Conservation (phyloP, 805 yeast species). For the Priceomyces haplophilus region DNA sequence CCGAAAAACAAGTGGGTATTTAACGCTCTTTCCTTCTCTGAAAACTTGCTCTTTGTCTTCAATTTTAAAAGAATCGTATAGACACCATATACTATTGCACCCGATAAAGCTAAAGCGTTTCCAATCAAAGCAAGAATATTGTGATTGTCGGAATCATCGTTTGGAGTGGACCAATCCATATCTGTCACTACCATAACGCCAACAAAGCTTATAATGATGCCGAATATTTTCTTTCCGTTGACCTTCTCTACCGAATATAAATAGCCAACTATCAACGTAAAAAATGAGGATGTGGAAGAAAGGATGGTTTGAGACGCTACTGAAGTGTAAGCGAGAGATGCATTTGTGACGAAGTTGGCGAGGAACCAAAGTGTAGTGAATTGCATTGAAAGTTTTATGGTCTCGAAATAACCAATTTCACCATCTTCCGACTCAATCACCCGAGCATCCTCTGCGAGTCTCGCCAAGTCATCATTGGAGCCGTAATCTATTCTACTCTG, state of each 20-base stretch:
- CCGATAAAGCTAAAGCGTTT: constrained; percentile 72
- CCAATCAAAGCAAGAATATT: constrained; percentile 50
- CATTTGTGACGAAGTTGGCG: constrained; percentile 86
- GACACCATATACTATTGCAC: constrained; percentile 88
- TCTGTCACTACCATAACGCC: constrained; percentile 82
- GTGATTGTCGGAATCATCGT: constrained; percentile 19
- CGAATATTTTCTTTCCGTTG: constrained; percentile 60
- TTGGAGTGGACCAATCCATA: constrained; percentile 48
- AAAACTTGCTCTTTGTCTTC: constrained; percentile 44
- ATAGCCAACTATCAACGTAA: constrained; percentile 82
- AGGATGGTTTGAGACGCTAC: constrained; percentile 93
- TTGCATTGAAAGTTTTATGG: constrained; percentile 70
- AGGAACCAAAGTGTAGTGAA: constrained; percentile 87
- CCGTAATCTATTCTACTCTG: constrained; percentile 24
- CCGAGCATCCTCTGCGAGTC: constrained; percentile 9
- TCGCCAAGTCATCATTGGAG: constrained; percentile 18
- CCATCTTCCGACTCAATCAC: constrained; percentile 2
- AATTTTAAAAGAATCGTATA: constrained; percentile 82
- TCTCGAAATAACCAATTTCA: constrained; percentile 51
- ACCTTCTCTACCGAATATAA: constrained; percentile 68
- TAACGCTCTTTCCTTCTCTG: constrained; percentile 65
- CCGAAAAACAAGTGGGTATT: constrained; percentile 91
- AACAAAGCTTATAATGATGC: constrained; percentile 64
- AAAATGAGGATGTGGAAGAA: constrained; percentile 89
- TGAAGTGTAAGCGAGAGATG: constrained; percentile 81